Base-by-base conservation (phyloP, 208 protist species). In the Acanthamoeba culbertsoni region DNA sequence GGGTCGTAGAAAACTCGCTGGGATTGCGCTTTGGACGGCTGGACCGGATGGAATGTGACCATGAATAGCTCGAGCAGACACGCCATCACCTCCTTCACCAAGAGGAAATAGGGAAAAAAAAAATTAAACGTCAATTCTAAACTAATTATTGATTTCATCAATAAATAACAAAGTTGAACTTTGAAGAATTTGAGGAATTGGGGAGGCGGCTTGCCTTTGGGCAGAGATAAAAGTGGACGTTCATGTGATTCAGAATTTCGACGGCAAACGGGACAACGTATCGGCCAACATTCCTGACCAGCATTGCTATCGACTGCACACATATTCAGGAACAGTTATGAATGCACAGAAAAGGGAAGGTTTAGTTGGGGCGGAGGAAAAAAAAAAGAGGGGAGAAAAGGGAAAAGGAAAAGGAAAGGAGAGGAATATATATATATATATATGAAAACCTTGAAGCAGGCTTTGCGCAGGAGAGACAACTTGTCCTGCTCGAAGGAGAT, bases 51-150 rank as follows among this genome's bases (percentile, higher is more conserved):
- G 46, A 92, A 92, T 10, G 86, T 92, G 57, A 65, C 51, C 86
- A 92, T 92, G 46, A 92, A 92, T 37, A 92, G 62, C 46, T 92
- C 86, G 40, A 92, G 48, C 86, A 92, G 33, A 42, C 86, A 68
- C 18, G 55, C 12, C 42, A 75, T 77, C 5, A 92, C 62, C n/a
- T 6, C 62, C 84, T 91, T 40, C n/a, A n/a, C n/a, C n/a, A n/a
- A n/a, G n/a, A n/a, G n/a, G n/a, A n/a, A n/a, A n/a, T n/a, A n/a
- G n/a, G n/a, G n/a, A n/a, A n/a, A n/a, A n/a, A n/a, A n/a, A n/a
- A n/a, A n/a, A n/a, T n/a, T n/a, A n/a, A n/a, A n/a, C n/a, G n/a
- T n/a, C n/a, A n/a, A n/a, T n/a, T n/a, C n/a, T n/a, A n/a, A n/a
- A n/a, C n/a, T n/a, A n/a, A n/a, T n/a, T n/a, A n/a, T n/a, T n/a